Percentiles rank a stretch among this genome's conserved stretches.
Evolutionary conservation across 306 rosid species (phyloP).

Genomic region (Begonia peltatifolia): DNA sequence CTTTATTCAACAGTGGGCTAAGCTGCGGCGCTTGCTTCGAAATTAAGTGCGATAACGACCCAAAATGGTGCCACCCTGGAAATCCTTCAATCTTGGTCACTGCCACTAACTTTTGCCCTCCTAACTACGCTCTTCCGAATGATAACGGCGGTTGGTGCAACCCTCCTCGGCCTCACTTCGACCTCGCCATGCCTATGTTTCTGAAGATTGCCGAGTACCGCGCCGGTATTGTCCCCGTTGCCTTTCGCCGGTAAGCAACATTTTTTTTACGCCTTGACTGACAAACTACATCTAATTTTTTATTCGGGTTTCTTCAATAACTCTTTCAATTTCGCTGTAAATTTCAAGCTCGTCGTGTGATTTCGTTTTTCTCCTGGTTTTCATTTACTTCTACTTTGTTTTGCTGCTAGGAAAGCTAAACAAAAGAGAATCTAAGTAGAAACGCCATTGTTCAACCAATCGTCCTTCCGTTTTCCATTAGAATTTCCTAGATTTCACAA

Average conservation of each 20-base stretch:
- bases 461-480: no score
- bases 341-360: no score
- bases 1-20: background rate
- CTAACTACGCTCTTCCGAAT: background rate
- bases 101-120: slow-evolving; percentile 1
- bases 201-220: background rate
- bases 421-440: no score
- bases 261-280: no score
- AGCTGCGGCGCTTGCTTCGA: slow-evolving; percentile 1
- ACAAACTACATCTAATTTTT: background rate
- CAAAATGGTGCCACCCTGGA: slow-evolving; percentile 1
- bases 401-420: no score
- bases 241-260: slow-evolving; percentile 2
- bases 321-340: no score
- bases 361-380: no score
- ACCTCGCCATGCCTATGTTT: slow-evolving; percentile 2
- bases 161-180: slow-evolving; percentile 1
- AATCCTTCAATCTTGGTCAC: background rate
- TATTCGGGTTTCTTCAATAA: background rate
- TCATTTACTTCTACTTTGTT: no score
- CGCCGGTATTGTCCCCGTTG: slow-evolving; percentile 1
- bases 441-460: no score
- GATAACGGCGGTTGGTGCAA: background rate
- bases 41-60: background rate
- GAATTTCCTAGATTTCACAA: no score